phyloP scores from a whole-genome alignment of 2,329 filamentous ascomycete genomes.

The Mycosphaerelloides madeirae region DNA sequence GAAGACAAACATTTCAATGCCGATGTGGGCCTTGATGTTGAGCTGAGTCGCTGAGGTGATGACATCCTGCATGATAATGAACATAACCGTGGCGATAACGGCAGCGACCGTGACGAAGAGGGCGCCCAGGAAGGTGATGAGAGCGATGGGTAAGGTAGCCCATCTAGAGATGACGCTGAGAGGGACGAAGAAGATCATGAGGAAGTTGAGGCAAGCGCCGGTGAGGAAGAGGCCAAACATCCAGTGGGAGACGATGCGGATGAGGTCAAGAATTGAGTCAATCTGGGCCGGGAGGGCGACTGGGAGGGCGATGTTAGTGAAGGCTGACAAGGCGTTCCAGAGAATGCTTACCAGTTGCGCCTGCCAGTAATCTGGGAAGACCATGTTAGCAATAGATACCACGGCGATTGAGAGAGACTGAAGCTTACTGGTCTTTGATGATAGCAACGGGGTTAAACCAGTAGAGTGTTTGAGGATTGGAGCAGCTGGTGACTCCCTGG shows the following conservation, averaged over 20 bases:
- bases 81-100: slow-evolving; percentile 77
- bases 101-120: slow-evolving; percentile 65
- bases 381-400: too few species aligned
- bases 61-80: slow-evolving; percentile 72
- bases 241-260: slow-evolving; percentile 69
- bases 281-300: slow-evolving; percentile 74
- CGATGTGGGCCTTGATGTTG: slow-evolving; percentile 58
- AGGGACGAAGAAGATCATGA: slow-evolving; percentile 64
- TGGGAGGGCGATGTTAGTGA: slow-evolving; percentile 30
- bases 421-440: slow-evolving; percentile 58
- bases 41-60: slow-evolving; percentile 65
- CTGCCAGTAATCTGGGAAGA: slow-evolving; percentile 56
- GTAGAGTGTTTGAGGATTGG: slow-evolving; percentile 63
- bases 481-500: slow-evolving; percentile 73
- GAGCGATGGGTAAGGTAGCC: slow-evolving; percentile 60
- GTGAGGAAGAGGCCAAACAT: slow-evolving; percentile 88
- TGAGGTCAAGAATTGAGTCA: slow-evolving; percentile 66
- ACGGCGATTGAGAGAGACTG: too few species aligned
- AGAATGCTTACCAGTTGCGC: slow-evolving; percentile 61
- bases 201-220: slow-evolving; percentile 62
- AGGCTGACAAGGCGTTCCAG: too few species aligned
- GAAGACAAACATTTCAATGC: slow-evolving; percentile 72
- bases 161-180: slow-evolving; percentile 50
- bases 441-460: slow-evolving; percentile 91
- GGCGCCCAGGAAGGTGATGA: slow-evolving; percentile 63